Percentiles rank a stretch among this genome's conserved stretches.
Conservation (phyloP, 345 rosid genomes). For the Citrus medica region DNA sequence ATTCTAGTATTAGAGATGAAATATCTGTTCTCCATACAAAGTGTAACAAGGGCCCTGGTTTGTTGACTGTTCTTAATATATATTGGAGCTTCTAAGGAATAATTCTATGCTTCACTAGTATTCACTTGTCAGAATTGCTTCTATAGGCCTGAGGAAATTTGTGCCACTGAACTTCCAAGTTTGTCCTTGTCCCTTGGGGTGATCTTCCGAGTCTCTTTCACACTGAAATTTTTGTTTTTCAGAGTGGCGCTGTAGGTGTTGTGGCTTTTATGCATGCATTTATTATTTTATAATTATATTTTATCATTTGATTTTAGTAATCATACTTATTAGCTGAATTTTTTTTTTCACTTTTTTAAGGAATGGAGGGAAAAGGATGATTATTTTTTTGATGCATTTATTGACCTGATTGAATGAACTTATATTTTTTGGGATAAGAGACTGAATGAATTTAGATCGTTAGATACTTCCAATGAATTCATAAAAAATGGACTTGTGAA, state of each 20-base stretch:
- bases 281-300: neutral
- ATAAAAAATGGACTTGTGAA: constrained; percentile 7
- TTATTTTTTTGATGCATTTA: neutral
- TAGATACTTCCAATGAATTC: neutral
- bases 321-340: neutral
- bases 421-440: neutral
- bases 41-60: neutral
- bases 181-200: neutral
- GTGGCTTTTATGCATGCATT: neutral
- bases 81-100: neutral
- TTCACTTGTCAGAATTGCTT: neutral
- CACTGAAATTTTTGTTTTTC: neutral
- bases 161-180: neutral
- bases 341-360: neutral
- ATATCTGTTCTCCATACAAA: neutral
- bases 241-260: no score
- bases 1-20: neutral
- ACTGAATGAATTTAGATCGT: neutral
- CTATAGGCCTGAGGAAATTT: neutral
- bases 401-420: neutral
- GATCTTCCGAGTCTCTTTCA: neutral
- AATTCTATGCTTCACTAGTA: neutral
- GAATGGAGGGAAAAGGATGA: neutral
- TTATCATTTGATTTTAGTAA: no score
- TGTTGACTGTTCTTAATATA: neutral